Evolutionary conservation across 2,329 filamentous ascomycete genomes (phyloP), one percentile per base, ranked within the genome.

Genomic region (Calonectria ilicicola): DNA sequence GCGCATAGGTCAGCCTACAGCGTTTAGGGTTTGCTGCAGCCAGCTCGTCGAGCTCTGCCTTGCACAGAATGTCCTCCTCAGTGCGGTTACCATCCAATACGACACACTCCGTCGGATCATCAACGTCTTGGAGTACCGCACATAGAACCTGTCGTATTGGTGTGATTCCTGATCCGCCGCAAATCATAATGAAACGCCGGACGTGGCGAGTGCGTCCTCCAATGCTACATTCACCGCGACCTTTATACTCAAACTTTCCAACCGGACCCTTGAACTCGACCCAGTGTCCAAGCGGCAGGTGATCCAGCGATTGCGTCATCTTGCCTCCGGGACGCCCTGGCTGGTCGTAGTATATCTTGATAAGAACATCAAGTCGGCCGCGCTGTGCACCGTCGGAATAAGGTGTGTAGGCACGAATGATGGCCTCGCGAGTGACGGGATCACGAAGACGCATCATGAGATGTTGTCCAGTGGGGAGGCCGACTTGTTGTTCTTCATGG

Each of bases 181-280:
- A 97, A 38, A 98, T 92, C 95, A 98, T 98, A 80, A 94, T 87
- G 82, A 98, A 95, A 15, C 89, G 89, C 65, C 88, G 89, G 1
- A 97, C 89, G 0, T 78, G 83, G 12, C 92, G 86, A 70, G 86
- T 82, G 23, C 86, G 87, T 0, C 89, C 89, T 38, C 90, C 90
- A 49, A 98, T 84, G 0, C 85, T 80, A 78, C 93, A 95, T 2
- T 83, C 74, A 0, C 95, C 95, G 0, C 86, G 84, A 0, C 94
- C 93, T 0, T 92, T 85, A 79, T 98, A 98, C 78, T 93, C 91
- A 75, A 98, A 96, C 78, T 95, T 94, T 9, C 96, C 96, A 5
- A 95, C 92, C 0, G 96, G 96, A 0, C 96, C 95, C 84, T 97
- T 97, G 87, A 98, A 93, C 64, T 98, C 94, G 67, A 97, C 91